A percentile compares a stretch with the other conserved stretches of the same genome.
Evolutionary conservation across 2,329 filamentous ascomycete genomes (phyloP).

Genomic region (Fonsecaea monophora): DNA sequence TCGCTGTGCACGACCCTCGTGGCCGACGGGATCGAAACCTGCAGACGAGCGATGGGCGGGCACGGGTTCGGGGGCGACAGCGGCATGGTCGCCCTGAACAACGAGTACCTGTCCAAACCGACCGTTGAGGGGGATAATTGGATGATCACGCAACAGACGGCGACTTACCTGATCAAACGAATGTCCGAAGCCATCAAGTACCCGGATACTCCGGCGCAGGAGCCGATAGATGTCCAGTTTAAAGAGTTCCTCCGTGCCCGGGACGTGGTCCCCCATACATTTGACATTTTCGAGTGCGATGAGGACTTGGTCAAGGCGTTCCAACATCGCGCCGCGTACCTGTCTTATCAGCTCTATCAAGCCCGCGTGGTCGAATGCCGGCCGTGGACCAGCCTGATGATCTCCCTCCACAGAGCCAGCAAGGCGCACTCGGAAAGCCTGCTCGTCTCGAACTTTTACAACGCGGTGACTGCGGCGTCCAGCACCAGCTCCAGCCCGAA

Average conservation of each 20-base stretch:
- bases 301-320: conserved; percentile 53
- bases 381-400: conserved; percentile 55
- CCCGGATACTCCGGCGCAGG: conserved; percentile 44
- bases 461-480: conserved; percentile 43
- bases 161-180: conserved; percentile 60
- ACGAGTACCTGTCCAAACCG: conserved; percentile 59
- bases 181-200: conserved; percentile 52
- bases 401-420: conserved; percentile 44
- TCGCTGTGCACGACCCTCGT: conserved; percentile 61
- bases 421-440: conserved; percentile 58
- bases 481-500: conserved; percentile 21
- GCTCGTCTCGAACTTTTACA: conserved; percentile 56
- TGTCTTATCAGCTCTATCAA: conserved; percentile 51
- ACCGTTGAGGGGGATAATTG: conserved; percentile 65
- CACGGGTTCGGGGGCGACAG: conserved; percentile 63
- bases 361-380: conserved; percentile 54
- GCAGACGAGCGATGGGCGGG: conserved; percentile 60
- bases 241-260: conserved; percentile 45
- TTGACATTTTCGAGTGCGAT: conserved; percentile 46
- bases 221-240: conserved; percentile 52
- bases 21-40: conserved; percentile 62
- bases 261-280: conserved; percentile 33
- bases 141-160: conserved; percentile 64
- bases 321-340: conserved; percentile 53
- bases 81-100: conserved; percentile 60